Evolutionary conservation across 2,329 filamentous ascomycete genomes (phyloP), one percentile per base, ranked within the genome.

Genomic region (Colletotrichum tropicale): DNA sequence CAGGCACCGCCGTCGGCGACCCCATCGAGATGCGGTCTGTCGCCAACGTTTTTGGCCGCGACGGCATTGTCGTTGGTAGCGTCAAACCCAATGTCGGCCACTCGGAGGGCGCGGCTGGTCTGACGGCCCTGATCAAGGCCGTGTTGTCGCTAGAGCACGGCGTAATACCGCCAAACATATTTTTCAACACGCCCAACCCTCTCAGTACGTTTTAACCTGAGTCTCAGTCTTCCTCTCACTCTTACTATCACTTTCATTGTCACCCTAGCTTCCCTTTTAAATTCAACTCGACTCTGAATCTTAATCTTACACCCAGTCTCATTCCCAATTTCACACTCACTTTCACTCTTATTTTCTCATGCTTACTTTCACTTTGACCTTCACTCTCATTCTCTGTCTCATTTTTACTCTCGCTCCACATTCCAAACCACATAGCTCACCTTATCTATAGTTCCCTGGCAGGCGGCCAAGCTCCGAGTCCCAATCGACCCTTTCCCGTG

Each of bases 1-100:
- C 85, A 1, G 85, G 84, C 4, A 87, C 86, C 7, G 58, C 64
- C 7, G 80, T 80, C 2, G 90, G 90, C 4, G 90, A 92, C 72
- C 89, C 89, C 0, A 74, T 81, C 1, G 86, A 88, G 70, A 78
- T 81, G 1, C 56, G 61, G 0, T 85, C 84, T 0, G 80, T 87
- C 7, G 76, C 77, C 1, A 74, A 71, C 4, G 78, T 82, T 2
- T 85, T 83, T 71, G 80, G 78, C 1, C 67, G 77, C 3, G 36
- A 76, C 1, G 80, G 79, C 1, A 73, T 80, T 1, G 74, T 77
- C 36, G 81, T 83, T 30, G 82, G 82, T 4, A 9, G 81, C 80
- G 7, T 76, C 30, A 86, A 87, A 75, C 79, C 83, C 8, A 84
- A 85, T 56, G 67, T 87, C 16, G 88, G 88, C 0, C 88, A 90